Conservation (phyloP, 257 asterid genomes). For the Misopates orontium region DNA sequence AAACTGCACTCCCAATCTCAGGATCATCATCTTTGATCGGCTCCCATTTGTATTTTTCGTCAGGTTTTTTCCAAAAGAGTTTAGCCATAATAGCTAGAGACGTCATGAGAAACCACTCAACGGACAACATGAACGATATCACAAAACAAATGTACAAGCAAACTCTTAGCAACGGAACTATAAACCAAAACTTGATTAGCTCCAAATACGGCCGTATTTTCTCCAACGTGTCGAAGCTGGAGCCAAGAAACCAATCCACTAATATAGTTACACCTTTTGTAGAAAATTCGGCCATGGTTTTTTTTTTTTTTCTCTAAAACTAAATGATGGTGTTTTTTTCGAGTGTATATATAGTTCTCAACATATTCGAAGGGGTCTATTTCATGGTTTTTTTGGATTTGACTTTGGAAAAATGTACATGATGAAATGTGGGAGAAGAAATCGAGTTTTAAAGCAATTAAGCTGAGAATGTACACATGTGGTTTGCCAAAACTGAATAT, state of each 20-base stretch:
- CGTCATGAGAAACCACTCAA: constrained; percentile 64
- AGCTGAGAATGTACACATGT: too few relatives aligned
- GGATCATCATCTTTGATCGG: constrained; percentile 38
- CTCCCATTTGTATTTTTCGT: constrained; percentile 49
- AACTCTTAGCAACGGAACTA: constrained; percentile 47
- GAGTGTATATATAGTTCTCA: too few relatives aligned
- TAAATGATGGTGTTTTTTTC: too few relatives aligned
- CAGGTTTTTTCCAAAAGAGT: constrained; percentile 43
- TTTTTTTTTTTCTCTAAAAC: not conserved
- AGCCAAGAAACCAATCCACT: constrained; percentile 34
- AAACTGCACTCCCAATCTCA: constrained; percentile 42
- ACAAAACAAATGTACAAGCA: constrained; percentile 40
- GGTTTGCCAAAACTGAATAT: too few relatives aligned
- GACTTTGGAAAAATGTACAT: too few relatives aligned
- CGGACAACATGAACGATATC: constrained; percentile 49
- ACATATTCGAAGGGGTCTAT: too few relatives aligned
- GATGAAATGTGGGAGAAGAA: too few relatives aligned
- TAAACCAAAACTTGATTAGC: constrained; percentile 22
- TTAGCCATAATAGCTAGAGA: constrained; percentile 51
- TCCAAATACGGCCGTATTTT: constrained; percentile 38
- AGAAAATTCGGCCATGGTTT: constrained; percentile 5
- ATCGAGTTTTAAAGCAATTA: too few relatives aligned
- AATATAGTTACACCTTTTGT: constrained; percentile 23
- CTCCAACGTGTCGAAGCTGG: constrained; percentile 27
- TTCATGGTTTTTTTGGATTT: too few relatives aligned